These are phyloP conservation scores for Centella asiatica DNA, from an alignment of 129 eudicot species.

Conservation along the genomic window DNA sequence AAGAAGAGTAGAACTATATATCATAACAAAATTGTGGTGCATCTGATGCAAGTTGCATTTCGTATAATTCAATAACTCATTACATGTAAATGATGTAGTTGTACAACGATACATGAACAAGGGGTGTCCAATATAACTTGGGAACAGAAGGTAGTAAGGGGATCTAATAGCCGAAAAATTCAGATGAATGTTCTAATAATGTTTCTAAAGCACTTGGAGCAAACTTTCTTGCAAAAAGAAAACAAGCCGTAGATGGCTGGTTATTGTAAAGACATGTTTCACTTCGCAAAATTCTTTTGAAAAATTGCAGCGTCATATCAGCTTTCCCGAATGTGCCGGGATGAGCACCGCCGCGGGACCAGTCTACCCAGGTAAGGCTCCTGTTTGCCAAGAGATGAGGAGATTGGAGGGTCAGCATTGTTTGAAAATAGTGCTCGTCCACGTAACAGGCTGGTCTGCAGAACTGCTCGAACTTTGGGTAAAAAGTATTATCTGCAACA, in stretches of 20 bases:
- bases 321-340: slow-evolving; percentile 68
- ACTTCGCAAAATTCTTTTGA: slow-evolving; percentile 35
- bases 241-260: slow-evolving; percentile 47
- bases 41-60: too few species aligned
- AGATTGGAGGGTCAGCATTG: slow-evolving; percentile 55
- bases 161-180: slow-evolving; percentile 53
- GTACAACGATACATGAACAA: background rate
- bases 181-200: slow-evolving; percentile 46
- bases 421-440: slow-evolving; percentile 90
- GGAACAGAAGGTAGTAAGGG: background rate
- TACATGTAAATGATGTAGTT: too few species aligned
- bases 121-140: background rate
- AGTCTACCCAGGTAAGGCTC: slow-evolving; percentile 73
- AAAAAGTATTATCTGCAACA: slow-evolving; percentile 41
- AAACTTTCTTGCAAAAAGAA: slow-evolving; percentile 87
- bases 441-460: slow-evolving; percentile 82
- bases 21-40: too few species aligned
- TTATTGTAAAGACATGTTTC: slow-evolving; percentile 44
- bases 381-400: slow-evolving; percentile 59
- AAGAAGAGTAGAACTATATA: too few species aligned
- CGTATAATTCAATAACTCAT: too few species aligned
- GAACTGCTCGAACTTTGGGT: slow-evolving; percentile 60
- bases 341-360: slow-evolving; percentile 93
- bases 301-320: slow-evolving; percentile 39
- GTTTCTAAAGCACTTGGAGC: slow-evolving; percentile 66